Conservation (phyloP, 2,329 filamentous ascomycete genomes). For the Nemania abortiva region DNA sequence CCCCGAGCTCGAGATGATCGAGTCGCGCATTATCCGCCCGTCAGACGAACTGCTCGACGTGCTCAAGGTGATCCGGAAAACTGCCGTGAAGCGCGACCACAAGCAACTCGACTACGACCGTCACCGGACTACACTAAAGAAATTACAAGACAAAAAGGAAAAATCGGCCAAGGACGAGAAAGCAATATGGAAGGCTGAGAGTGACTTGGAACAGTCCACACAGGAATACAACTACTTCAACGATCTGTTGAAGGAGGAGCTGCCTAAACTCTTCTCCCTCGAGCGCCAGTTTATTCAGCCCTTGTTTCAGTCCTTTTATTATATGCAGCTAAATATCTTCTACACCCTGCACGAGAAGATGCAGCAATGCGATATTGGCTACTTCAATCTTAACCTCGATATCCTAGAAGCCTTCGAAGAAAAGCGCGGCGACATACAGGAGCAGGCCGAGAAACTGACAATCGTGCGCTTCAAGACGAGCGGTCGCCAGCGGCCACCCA, state of each 20-base stretch:
- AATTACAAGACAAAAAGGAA: constrained; percentile 97
- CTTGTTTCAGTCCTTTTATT: constrained; percentile 98
- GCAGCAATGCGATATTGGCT: constrained; percentile 96
- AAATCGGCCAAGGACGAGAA: constrained; percentile 97
- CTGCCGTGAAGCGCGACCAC: constrained; percentile 89
- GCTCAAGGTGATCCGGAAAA: constrained; percentile 94
- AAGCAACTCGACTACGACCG: constrained; percentile 98
- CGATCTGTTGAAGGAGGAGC: constrained; percentile 93
- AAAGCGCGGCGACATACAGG: constrained; percentile 90
- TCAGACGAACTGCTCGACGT: constrained; percentile 94
- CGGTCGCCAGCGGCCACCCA: constrained; percentile 72
- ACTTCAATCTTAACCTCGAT: constrained; percentile 92
- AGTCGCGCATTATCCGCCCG: constrained; percentile 88
- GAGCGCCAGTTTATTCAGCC: constrained; percentile 96
- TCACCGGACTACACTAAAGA: constrained; percentile 85
- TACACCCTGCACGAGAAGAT: constrained; percentile 98
- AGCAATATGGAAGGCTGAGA: constrained; percentile 94
- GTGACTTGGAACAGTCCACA: constrained; percentile 88
- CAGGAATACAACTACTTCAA: constrained; percentile 99
- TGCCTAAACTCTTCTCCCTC: constrained; percentile 89
- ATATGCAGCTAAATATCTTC: constrained; percentile 99
- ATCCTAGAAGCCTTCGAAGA: constrained; percentile 91
- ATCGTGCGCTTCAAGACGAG: constrained; percentile 95
- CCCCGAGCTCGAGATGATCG: constrained; percentile 98
- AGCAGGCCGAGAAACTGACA: constrained; percentile 82